Base-by-base conservation (phyloP, 2,329 filamentous ascomycete genomes). In the Akanthomyces muscarius region DNA sequence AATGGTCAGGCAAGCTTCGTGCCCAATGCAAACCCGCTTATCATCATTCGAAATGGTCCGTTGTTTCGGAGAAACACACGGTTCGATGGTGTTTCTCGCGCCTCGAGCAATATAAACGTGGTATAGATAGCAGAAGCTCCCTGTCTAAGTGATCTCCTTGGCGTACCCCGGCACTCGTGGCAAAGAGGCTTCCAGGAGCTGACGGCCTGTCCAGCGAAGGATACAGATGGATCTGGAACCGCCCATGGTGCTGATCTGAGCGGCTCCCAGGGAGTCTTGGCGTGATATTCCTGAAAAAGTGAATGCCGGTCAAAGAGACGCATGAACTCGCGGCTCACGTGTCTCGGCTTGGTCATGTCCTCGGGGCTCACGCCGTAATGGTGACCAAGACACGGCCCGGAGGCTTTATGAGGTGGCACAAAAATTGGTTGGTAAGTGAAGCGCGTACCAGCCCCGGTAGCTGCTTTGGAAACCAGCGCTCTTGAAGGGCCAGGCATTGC, bases 261-360 rank as follows among this genome's bases (percentile, higher is more conserved):
- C 28, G 28, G 28, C 28, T 30, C 28, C n/a, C 4, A 23, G 6
- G n/a, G 2, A 28, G 10, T 28, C 25, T 52, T 33, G 5, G n/a
- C 16, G 21, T 41, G 51, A n/a, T 54, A 54, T 23, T 41, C 3
- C 8, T 54, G 11, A 33, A 54, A 54, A 4, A 16, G 14, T 6
- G 30, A 18, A 41, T 23, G 28, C 53, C 53, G 33, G 68, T 67
- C 45, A 33, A 41, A 54, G 11, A 45, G n/a, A 4, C 44, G 55
- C 25, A 58, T 36, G 25, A 58, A 58, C 3, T 58, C 55, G 33
- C 51, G 51, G n/a, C 51, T 54, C 18, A 41, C 33, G 23, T 54
- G 51, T 10, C 51, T 23, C 7, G 41, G 28, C n/a, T 11, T 41
- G 5, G 36, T 18, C 18, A 54, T 23, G 6, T 54, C 51, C 4